Base-by-base conservation (phyloP, 1,284 basidiomycete species). In the Ceratobasidium sp. region DNA sequence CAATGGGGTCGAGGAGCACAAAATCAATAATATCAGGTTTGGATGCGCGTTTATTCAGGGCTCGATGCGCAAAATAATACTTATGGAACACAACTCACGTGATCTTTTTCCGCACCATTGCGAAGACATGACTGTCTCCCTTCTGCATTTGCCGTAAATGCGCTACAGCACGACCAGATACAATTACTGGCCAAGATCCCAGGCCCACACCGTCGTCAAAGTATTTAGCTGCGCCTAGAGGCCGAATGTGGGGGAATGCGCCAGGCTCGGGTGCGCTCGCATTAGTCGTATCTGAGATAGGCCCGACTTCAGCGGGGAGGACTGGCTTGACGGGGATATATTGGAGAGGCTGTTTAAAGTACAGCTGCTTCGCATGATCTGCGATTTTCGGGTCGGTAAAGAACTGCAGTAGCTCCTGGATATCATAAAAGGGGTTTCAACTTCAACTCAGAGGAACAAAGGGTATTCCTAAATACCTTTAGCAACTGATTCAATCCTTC, bases 91-190 rank as follows among this genome's bases (percentile, higher is more conserved):
- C 23, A 16, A 58, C 55, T 69, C 32, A 69, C 64, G 32, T 54
- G 35, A 69, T 54, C 32, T 69, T 69, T 28, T 69, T 69, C 11
- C 28, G 21, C 21, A 69, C 35, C 14, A 69, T 57, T 16, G 13
- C 50, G 6, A 69, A 69, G 46, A 52, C 54, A 49, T 55, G 49
- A 9, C 49, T 28, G 54, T 69, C 64, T n/a, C 30, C 6, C 28
- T 44, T 30, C 32, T 52, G 50, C 50, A 69, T 44, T 41, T 57
- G 64, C 11, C 64, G 28, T n/a, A 69, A 38, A 69, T 69, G 49
- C n/a, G 47, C 28, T 2, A 55, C 26, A 13, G 64, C 50, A 14
- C 54, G 47, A 16, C 64, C 50, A 7, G 64, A 69, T 8, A 69
- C 32, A 23, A 69, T 35, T 11, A 69, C 54, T 13, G 32, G 28